Conservation (phyloP, 2,329 filamentous ascomycete species). For the Phialophora expanda region DNA sequence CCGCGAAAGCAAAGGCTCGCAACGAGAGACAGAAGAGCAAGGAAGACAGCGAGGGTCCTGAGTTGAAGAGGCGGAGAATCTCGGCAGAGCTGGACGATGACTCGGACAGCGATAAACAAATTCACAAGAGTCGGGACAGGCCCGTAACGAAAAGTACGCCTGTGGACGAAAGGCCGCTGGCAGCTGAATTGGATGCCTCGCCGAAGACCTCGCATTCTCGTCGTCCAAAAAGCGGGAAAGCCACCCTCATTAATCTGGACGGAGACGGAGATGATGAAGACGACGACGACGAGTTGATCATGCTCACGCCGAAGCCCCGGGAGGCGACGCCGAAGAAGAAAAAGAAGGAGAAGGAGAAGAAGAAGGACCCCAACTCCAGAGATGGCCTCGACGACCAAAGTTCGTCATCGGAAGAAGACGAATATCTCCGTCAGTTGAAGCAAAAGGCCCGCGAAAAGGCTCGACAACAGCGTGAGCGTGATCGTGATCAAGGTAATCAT, state of each 20-base stretch:
- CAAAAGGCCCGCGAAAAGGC: constrained; percentile 50
- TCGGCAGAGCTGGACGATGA: constrained; percentile 20
- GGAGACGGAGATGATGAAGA: constrained; percentile 21
- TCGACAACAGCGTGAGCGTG: background rate
- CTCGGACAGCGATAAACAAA: constrained; percentile 21
- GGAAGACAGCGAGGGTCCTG: constrained; percentile 34
- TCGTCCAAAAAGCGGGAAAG: background rate
- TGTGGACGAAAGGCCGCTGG: constrained; percentile 17
- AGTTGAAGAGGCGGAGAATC: constrained; percentile 44
- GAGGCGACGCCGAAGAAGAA: constrained; percentile 6
- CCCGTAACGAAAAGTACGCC: constrained; percentile 32
- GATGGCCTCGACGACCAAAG: constrained; percentile 22
- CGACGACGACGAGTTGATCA: constrained; percentile 32
- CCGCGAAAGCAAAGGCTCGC: constrained; percentile 39
- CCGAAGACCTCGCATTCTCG: constrained; percentile 5
- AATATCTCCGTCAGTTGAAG: constrained; percentile 51
- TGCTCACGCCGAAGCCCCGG: constrained; percentile 17
- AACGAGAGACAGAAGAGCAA: constrained; percentile 39
- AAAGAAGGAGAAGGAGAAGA: constrained; percentile 1
- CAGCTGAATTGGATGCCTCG: constrained; percentile 15
- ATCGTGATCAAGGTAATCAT: constrained; percentile 30
- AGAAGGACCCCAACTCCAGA: background rate
- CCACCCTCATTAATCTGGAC: constrained; percentile 14
- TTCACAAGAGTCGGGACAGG: constrained; percentile 8
- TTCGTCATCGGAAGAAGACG: constrained; percentile 42